These are phyloP conservation scores for Stephanodiscus triporus DNA, from an alignment of 108 stramenopile genomes.

Conservation along the genomic window DNA sequence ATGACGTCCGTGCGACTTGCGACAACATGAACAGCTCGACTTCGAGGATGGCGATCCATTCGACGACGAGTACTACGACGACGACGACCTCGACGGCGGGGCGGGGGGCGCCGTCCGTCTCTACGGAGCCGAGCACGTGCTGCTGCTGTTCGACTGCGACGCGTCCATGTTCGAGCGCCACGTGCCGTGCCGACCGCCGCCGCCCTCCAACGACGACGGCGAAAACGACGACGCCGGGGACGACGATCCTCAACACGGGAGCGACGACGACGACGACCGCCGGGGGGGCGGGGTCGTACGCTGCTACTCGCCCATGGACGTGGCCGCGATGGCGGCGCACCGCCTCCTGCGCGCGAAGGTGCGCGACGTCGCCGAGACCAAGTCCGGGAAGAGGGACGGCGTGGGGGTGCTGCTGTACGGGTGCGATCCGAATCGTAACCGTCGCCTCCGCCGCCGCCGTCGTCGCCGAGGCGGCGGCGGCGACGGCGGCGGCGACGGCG, in stretches of 20 bases:
- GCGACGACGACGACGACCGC: slow-evolving; percentile 6
- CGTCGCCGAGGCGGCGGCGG: not conserved
- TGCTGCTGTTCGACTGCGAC: slow-evolving; percentile 69
- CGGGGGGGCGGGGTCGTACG: not conserved
- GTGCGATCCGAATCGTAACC: slow-evolving; percentile 27
- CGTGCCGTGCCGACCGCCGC: slow-evolving; percentile 8
- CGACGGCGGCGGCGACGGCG: slow-evolving; percentile 4
- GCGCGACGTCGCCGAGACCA: slow-evolving; percentile 57
- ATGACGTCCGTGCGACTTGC: too few relatives aligned
- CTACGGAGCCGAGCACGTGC: slow-evolving; percentile 63
- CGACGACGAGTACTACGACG: slow-evolving; percentile 17
- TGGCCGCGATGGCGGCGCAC: slow-evolving; percentile 51
- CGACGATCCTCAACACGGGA: too few relatives aligned
- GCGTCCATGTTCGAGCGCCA: slow-evolving; percentile 61
- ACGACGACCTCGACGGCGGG: slow-evolving; percentile 12
- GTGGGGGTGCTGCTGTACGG: slow-evolving; percentile 65
- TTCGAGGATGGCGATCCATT: slow-evolving; percentile 35
- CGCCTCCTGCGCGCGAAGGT: slow-evolving; percentile 51
- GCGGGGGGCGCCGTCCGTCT: not conserved
- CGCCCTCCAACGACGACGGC: slow-evolving; percentile 9
- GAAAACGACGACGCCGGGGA: slow-evolving; percentile 11
- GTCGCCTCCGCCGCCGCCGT: not conserved
- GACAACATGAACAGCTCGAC: slow-evolving; percentile 43
- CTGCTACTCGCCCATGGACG: slow-evolving; percentile 52
- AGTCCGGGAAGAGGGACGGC: slow-evolving; percentile 71